Conservation (phyloP, 768 basidiomycete genomes). For the Agaricus sinodeliciosus region DNA sequence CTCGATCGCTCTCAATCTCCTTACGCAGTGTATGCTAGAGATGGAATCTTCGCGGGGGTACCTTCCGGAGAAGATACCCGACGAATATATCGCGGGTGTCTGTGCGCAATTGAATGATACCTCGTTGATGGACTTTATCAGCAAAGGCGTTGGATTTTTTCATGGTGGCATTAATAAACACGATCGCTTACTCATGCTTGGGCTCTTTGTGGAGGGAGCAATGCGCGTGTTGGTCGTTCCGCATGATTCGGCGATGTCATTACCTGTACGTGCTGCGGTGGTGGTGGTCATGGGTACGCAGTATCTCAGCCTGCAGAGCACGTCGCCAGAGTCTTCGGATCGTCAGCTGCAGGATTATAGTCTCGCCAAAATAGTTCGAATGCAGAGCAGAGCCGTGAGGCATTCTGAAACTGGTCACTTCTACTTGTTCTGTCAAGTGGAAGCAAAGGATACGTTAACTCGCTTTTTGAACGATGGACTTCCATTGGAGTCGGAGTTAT, state of each 20-base stretch:
- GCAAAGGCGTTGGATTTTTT: constrained; percentile 85
- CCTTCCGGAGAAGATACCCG: constrained; percentile 41
- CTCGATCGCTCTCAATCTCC: constrained; percentile 70
- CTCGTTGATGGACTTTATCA: constrained; percentile 61
- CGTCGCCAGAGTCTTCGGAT: constrained; percentile 37
- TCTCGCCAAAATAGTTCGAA: constrained; percentile 75
- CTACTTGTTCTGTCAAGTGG: constrained; percentile 84
- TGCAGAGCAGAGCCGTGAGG: constrained; percentile 84
- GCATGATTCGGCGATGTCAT: constrained; percentile 78
- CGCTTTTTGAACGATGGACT: constrained; percentile 86
- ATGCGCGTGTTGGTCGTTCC: constrained; percentile 78
- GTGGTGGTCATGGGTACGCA: constrained; percentile 95
- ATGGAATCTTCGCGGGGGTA: constrained; percentile 65
- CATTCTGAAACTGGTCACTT: constrained; percentile 60
- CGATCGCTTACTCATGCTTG: constrained; percentile 70
- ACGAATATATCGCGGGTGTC: constrained; percentile 53
- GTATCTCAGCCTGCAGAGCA: constrained; percentile 42
- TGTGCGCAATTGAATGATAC: constrained; percentile 54
- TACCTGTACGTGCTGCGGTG: constrained; percentile 76
- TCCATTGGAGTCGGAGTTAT: constrained; percentile 78
- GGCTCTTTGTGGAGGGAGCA: constrained; percentile 75
- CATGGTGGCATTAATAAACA: constrained; percentile 60
- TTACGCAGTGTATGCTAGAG: constrained; percentile 81
- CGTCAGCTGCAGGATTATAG: constrained; percentile 76
- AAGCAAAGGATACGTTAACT: constrained; percentile 73